A percentile compares a stretch with the other conserved stretches of the same genome.
These are phyloP conservation scores for Dendrobium catenatum DNA, from an alignment of 106 monocot genomes.

Conservation along the genomic window DNA sequence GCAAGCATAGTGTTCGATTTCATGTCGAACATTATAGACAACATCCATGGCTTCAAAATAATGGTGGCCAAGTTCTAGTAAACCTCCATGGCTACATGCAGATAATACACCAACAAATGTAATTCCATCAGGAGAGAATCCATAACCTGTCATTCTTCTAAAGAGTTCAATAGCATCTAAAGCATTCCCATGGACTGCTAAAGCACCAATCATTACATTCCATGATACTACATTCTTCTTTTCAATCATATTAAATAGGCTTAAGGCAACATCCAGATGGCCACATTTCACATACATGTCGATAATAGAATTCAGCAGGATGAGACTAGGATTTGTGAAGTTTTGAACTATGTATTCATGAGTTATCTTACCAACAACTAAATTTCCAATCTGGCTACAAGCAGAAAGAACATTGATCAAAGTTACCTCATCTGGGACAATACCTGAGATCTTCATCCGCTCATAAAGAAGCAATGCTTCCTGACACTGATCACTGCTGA, in stretches of 20 bases:
- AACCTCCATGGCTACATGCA: constrained; percentile 63
- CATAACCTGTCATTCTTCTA: constrained; percentile 21
- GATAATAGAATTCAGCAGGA: constrained; percentile 32
- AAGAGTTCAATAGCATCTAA: constrained; percentile 39
- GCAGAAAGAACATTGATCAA: constrained; percentile 39
- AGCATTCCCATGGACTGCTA: constrained; percentile 58
- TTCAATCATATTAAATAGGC: constrained; percentile 32
- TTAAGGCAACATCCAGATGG: constrained; percentile 22
- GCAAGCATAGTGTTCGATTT: constrained; percentile 77
- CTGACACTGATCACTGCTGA: constrained; percentile 16
- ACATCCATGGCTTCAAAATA: constrained; percentile 53
- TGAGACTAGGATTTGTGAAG: constrained; percentile 18
- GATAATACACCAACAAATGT: constrained; percentile 52
- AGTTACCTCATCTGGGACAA: constrained; percentile 46
- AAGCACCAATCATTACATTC: constrained; percentile 60
- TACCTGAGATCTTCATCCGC: constrained; percentile 28
- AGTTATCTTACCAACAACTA: constrained; percentile 34
- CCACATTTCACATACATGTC: constrained; percentile 80
- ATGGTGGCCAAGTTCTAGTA: constrained; percentile 30
- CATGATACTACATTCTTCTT: constrained; percentile 45
- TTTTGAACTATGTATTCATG: constrained; percentile 28
- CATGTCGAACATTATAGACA: constrained; percentile 30
- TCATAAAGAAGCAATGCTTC: constrained; percentile 42
- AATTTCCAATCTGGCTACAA: constrained; percentile 44
- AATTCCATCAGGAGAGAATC: constrained; percentile 44